Conservation (phyloP, 2,329 filamentous ascomycete genomes). For the Apiospora malaysiana region DNA sequence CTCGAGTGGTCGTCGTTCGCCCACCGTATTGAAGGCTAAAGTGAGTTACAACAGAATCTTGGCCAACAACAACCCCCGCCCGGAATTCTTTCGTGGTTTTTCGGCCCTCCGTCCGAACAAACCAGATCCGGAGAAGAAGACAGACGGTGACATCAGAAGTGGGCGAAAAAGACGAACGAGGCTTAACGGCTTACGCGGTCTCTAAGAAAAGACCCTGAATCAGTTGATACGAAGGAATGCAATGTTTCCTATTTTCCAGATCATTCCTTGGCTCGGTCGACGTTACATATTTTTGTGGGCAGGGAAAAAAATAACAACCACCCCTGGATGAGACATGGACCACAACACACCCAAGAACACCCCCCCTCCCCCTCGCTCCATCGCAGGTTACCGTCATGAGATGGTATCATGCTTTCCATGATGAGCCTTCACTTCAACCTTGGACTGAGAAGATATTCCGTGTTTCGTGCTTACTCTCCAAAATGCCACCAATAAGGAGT, state of each 20-base stretch:
- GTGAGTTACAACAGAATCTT: background rate
- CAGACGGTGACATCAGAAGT: background rate
- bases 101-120: background rate
- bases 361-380: background rate
- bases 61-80: background rate
- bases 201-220: slow-evolving; percentile 13
- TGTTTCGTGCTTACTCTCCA: slow-evolving; percentile 3
- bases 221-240: background rate
- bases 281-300: slow-evolving; percentile 13
- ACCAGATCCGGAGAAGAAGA: background rate
- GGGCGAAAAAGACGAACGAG: background rate
- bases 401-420: background rate
- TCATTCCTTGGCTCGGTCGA: background rate
- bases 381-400: background rate
- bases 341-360: background rate
- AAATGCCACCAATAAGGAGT: slow-evolving; percentile 2
- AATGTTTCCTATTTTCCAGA: background rate
- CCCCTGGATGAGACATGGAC: background rate
- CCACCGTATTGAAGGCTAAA: slow-evolving; percentile 10
- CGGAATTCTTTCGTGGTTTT: background rate
- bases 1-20: background rate
- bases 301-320: background rate
- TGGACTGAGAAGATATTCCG: background rate
- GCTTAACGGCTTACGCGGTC: slow-evolving; percentile 12
- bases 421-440: background rate